These are phyloP conservation scores for Kurtzmaniella quercitrusa DNA, from an alignment of 1,139 yeast species.

Conservation along the genomic window DNA sequence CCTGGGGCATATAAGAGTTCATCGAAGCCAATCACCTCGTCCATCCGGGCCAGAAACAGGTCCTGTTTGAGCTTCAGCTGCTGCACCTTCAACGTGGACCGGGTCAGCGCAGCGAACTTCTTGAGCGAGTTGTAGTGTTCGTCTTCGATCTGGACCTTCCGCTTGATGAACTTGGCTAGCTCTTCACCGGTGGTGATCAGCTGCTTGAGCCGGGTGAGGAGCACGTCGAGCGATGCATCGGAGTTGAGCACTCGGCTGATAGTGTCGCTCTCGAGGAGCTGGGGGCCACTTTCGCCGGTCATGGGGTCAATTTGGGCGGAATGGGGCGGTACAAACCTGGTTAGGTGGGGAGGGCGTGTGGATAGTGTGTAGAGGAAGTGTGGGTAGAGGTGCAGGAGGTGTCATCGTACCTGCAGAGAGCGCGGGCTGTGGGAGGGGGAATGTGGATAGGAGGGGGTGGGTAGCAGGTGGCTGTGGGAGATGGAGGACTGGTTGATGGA, in stretches of 20 bases:
- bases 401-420: not conserved
- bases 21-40: slow-evolving; percentile 69
- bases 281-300: not conserved
- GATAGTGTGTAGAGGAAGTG: too few relatives aligned
- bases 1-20: slow-evolving; percentile 74
- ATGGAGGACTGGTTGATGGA: too few relatives aligned
- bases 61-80: slow-evolving; percentile 53
- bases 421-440: not conserved
- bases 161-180: slow-evolving; percentile 70
- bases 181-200: slow-evolving; percentile 82
- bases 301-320: not conserved
- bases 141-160: slow-evolving; percentile 74
- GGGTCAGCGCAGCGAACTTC: slow-evolving; percentile 57
- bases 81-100: slow-evolving; percentile 47
- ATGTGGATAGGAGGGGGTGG: not conserved
- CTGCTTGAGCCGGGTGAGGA: slow-evolving; percentile 72
- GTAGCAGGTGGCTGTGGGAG: not conserved
- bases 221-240: slow-evolving; percentile 53
- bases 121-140: slow-evolving; percentile 72
- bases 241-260: slow-evolving; percentile 30
- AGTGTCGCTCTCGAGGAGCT: slow-evolving; percentile 6
- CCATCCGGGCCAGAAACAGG: slow-evolving; percentile 63
- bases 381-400: not conserved
- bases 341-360: too few relatives aligned
- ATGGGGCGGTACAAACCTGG: too few relatives aligned